Base-by-base conservation (phyloP, 2,329 filamentous ascomycete genomes). In the Aspergillus unguis region DNA sequence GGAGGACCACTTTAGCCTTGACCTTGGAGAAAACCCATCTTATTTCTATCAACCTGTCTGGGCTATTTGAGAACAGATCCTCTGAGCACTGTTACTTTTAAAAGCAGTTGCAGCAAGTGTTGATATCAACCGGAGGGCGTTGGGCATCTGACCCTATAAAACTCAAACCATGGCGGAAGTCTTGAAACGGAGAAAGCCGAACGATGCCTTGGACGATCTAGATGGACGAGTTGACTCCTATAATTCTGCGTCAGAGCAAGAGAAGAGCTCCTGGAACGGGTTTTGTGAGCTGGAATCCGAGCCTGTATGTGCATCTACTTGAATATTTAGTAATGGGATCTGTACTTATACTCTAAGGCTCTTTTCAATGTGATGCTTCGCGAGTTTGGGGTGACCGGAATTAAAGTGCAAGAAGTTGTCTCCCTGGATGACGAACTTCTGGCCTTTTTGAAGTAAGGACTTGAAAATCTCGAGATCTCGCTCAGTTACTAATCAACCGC, bases 341-440 rank as follows among this genome's bases (percentile, higher is more conserved):
- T 25, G 25, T 50, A 36, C 29, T 53, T 36, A 43, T 32, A 26
- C 8, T 32, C n/a, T 5, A 44, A 91, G 88, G 85, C 83, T 28
- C 85, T 92, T 62, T 96, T 97, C 76, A 94, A 91, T 63, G 83
- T 85, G 36, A 92, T 97, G 68, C 77, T 97, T 3, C 80, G 81
- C 32, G 85, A 91, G 44, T 84, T 94, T 54, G 91, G 91, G 25
- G 87, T 94, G 4, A 75, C 80, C 51, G 82, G 85, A 47, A 80
- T 91, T 54, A 87, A 85, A 58, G 81, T 92, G 0, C 83, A 88
- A 55, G 92, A 97, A 66, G 77, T 96, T 1, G 83, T 90, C 55
- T 79, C 81, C 32, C 74, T 95, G 17, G 89, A 95, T 52, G 79
- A 85, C 56, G 80, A 83, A 6, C 79, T 80, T 48, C 74, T 91